A percentile compares a stretch with the other conserved stretches of the same genome.
phyloP scores from a whole-genome alignment of 2,329 filamentous ascomycete genomes.

The Apiospora koreana region DNA sequence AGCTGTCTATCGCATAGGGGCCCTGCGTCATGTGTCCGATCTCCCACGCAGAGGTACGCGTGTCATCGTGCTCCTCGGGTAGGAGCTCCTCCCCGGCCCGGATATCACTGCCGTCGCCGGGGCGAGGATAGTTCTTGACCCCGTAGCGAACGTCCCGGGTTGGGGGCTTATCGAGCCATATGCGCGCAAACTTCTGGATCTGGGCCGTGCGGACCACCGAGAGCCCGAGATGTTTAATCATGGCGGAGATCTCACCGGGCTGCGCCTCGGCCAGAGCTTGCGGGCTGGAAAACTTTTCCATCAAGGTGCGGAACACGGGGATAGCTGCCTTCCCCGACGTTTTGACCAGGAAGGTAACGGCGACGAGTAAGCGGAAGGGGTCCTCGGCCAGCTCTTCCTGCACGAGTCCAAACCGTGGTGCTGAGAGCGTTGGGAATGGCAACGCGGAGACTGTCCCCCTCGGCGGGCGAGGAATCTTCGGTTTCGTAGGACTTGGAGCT shows the following conservation, averaged over 20 bases:
- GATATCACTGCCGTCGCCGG: constrained; percentile 31
- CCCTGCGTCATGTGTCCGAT: constrained; percentile 84
- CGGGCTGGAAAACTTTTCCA: constrained; percentile 68
- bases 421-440: constrained; percentile 68
- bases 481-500: background rate
- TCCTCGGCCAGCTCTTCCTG: constrained; percentile 77
- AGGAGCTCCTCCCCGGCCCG: constrained; percentile 29
- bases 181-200: constrained; percentile 69
- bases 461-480: constrained; percentile 35
- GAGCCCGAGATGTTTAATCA: constrained; percentile 73
- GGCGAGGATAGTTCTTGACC: constrained; percentile 48
- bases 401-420: constrained; percentile 71
- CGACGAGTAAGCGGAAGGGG: constrained; percentile 79
- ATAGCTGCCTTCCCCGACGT: constrained; percentile 75
- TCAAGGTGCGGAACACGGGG: constrained; percentile 71
- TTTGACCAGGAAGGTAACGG: constrained; percentile 81
- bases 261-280: constrained; percentile 60
- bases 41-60: constrained; percentile 64
- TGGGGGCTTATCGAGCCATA: constrained; percentile 68
- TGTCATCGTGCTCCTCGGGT: constrained; percentile 22
- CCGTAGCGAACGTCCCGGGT: constrained; percentile 53
- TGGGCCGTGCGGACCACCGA: constrained; percentile 66
- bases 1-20: constrained; percentile 83
- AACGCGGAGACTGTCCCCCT: constrained; percentile 53
- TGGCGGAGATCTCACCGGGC: constrained; percentile 54